A percentile compares a stretch with the other conserved stretches of the same genome.
Evolutionary conservation across 2,329 filamentous ascomycete genomes (phyloP).

Genomic region (Ceratocystis lukuohia): DNA sequence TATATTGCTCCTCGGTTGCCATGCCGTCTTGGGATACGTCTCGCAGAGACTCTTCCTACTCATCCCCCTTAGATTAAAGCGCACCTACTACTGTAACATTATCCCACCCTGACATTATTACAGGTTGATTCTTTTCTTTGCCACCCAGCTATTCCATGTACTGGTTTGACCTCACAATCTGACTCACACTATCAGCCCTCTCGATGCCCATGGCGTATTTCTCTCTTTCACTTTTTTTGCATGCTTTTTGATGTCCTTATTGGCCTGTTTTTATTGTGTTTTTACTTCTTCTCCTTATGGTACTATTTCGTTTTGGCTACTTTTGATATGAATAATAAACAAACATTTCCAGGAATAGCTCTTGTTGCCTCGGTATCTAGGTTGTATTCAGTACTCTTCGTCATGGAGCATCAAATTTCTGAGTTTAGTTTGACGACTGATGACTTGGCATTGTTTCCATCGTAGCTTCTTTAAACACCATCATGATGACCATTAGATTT

Average conservation of each 20-base stretch:
- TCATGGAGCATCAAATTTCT: not conserved
- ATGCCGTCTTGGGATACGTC: not conserved
- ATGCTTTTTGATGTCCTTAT: not conserved
- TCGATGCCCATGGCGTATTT: not conserved
- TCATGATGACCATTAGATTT: too few relatives aligned
- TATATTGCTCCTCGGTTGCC: not conserved
- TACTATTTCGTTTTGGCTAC: not conserved
- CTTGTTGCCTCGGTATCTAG: not conserved
- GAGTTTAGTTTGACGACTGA: not conserved
- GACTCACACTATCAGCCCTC: not conserved
- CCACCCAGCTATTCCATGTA: not conserved
- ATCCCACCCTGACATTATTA: not conserved
- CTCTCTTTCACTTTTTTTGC: not conserved
- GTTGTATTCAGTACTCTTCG: not conserved
- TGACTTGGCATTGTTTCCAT: not conserved
- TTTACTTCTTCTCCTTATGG: not conserved
- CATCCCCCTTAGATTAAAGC: not conserved
- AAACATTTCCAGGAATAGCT: not conserved
- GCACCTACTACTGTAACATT: not conserved
- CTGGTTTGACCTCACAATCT: not conserved
- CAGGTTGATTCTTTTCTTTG: not conserved
- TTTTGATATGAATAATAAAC: constrained; percentile 6
- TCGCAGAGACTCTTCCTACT: not conserved
- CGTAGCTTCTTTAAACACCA: not conserved
- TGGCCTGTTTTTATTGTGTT: not conserved